These are phyloP conservation scores for Lasiodiplodia theobromae DNA, from an alignment of 2,329 filamentous ascomycete genomes.

Conservation along the genomic window DNA sequence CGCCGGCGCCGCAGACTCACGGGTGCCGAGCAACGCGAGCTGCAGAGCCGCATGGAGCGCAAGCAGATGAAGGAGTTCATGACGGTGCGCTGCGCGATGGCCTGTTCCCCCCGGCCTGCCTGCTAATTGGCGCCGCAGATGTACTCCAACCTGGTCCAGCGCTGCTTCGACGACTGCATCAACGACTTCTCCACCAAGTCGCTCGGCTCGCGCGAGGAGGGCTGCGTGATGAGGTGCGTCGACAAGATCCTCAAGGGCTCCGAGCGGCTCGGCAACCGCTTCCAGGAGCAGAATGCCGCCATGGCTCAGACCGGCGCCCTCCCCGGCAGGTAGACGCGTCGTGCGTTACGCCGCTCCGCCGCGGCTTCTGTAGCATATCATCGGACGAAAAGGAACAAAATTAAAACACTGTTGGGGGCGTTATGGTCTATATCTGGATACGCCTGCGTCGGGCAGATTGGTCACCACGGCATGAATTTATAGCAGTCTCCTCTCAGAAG, in stretches of 20 bases:
- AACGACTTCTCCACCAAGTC: slow-evolving; percentile 99
- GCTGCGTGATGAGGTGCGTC: slow-evolving; percentile 93
- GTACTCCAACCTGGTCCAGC: slow-evolving; percentile 78
- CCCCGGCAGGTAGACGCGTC: slow-evolving; percentile 50
- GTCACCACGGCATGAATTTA: slow-evolving; percentile 1
- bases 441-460: slow-evolving; percentile 5
- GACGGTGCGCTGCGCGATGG: slow-evolving; percentile 71
- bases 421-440: slow-evolving; percentile 22
- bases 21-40: slow-evolving; percentile 84
- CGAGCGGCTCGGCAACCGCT: slow-evolving; percentile 88
- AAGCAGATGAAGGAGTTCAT: slow-evolving; percentile 99
- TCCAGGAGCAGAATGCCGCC: slow-evolving; percentile 76
- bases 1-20: slow-evolving; percentile 64
- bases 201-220: slow-evolving; percentile 83
- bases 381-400: neutral
- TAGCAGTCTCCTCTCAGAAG: slow-evolving; percentile 24
- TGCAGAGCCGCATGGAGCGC: slow-evolving; percentile 93
- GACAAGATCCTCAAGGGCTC: slow-evolving; percentile 95
- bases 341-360: slow-evolving; percentile 4
- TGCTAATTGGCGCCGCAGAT: slow-evolving; percentile 55
- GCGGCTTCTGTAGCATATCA: slow-evolving; percentile 20
- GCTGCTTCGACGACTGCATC: slow-evolving; percentile 96
- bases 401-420: slow-evolving; percentile 18
- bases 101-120: slow-evolving; percentile 1
- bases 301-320: slow-evolving; percentile 68